Conservation (phyloP, 2,329 filamentous ascomycete species). For the Talaromyces sp. region DNA sequence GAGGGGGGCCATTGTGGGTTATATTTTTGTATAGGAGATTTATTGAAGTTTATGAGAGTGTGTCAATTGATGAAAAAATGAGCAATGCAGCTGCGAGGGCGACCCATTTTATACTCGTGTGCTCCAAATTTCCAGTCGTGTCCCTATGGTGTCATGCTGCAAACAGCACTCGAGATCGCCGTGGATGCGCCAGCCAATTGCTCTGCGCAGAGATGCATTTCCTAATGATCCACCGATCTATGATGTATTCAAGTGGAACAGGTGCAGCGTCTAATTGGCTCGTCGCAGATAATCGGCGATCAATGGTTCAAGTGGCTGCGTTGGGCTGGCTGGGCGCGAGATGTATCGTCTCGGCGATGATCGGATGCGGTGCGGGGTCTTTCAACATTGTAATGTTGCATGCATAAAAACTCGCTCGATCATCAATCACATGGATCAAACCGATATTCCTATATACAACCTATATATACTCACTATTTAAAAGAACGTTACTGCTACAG, state of each 20-base stretch:
- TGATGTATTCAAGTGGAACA: neutral
- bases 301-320: neutral
- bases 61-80: neutral
- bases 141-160: neutral
- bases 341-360: neutral
- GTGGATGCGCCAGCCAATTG: neutral
- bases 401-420: too few species aligned
- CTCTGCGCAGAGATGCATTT: neutral
- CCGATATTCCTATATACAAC: neutral
- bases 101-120: neutral
- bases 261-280: neutral
- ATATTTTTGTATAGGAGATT: neutral
- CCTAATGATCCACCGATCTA: neutral
- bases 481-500: constrained; percentile 19
- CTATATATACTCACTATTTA: neutral
- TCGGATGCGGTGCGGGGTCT: neutral
- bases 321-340: neutral
- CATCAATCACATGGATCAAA: neutral
- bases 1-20: constrained; percentile 16
- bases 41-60: neutral
- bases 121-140: too few species aligned
- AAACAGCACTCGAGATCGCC: neutral
- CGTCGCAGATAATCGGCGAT: neutral
- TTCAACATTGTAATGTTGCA: too few species aligned
- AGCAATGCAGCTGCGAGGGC: neutral